A percentile compares a stretch with the other conserved stretches of the same genome.
Conservation (phyloP, 1,139 yeast species). For the Waltiozyma sp. region DNA sequence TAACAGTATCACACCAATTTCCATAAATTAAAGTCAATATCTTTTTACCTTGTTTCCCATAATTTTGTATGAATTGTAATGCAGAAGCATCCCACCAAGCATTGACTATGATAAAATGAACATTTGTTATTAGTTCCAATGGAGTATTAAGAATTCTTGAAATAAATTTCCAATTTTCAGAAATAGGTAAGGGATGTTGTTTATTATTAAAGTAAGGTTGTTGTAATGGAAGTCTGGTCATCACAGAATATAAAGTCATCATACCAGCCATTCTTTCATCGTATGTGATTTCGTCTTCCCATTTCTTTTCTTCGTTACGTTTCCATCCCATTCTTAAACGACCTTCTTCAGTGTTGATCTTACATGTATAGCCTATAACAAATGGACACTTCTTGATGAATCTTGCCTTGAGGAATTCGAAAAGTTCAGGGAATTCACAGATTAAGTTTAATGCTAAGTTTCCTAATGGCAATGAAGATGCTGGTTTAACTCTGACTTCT, state of each 20-base stretch:
- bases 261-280: conserved; percentile 85
- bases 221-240: conserved; percentile 35
- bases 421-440: conserved; percentile 50
- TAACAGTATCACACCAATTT: conserved; percentile 27
- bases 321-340: conserved; percentile 83
- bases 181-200: conserved; percentile 42
- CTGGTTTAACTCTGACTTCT: conserved; percentile 73
- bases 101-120: conserved; percentile 62
- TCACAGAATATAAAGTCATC: conserved; percentile 66
- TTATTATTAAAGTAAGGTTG: conserved; percentile 18
- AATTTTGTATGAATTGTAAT: conserved; percentile 37
- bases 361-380: conserved; percentile 69
- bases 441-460: conserved; percentile 48
- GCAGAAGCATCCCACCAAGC: conserved; percentile 94
- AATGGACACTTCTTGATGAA: conserved; percentile 86
- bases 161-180: conserved; percentile 54
- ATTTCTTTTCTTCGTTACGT: conserved; percentile 43
- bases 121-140: conserved; percentile 38
- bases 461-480: conserved; percentile 74
- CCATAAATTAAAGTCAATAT: conserved; percentile 35
- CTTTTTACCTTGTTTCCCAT: conserved; percentile 63
- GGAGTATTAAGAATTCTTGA: conserved; percentile 62
- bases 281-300: conserved; percentile 73
- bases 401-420: conserved; percentile 62
- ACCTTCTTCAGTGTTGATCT: conserved; percentile 75